A percentile compares a stretch with the other conserved stretches of the same genome.
Conservation (phyloP, 768 basidiomycete species). For the Holtermanniella nyarrowii region DNA sequence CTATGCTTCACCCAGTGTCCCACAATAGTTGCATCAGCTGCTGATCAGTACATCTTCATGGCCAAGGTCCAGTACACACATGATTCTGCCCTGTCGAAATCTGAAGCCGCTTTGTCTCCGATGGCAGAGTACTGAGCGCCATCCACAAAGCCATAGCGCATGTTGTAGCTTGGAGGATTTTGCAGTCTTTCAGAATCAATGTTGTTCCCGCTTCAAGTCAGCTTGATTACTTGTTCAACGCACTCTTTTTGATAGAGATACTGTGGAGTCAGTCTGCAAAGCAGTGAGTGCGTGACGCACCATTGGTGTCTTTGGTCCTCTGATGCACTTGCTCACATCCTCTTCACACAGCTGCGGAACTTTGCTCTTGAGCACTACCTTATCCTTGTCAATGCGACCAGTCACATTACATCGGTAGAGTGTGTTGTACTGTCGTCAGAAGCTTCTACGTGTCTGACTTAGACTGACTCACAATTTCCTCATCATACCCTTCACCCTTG, state of each 20-base stretch:
- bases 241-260: conserved; percentile 6
- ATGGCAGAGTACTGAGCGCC: too few relatives aligned
- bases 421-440: conserved; percentile 15
- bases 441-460: not conserved
- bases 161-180: conserved; percentile 47
- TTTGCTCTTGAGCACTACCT: conserved; percentile 5
- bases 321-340: conserved; percentile 12
- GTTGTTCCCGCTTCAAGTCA: conserved; percentile 13
- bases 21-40: too few relatives aligned
- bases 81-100: too few relatives aligned
- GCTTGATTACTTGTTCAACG: conserved; percentile 1
- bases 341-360: conserved; percentile 14
- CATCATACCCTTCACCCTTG: conserved; percentile 21
- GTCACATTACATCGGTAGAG: conserved; percentile 28
- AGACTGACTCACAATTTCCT: conserved; percentile 21
- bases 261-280: conserved; percentile 1
- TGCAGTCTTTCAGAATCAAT: conserved; percentile 7
- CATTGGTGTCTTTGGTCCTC: conserved; percentile 24
- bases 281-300: conserved; percentile 40
- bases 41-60: too few relatives aligned
- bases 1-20: too few relatives aligned
- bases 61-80: too few relatives aligned
- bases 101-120: too few relatives aligned
- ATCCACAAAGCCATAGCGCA: conserved; percentile 59
- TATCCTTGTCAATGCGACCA: conserved; percentile 9